Evolutionary conservation across 2,329 filamentous ascomycete genomes (phyloP), one percentile per base, ranked within the genome.

Genomic region (Paracamarosporium sp.): DNA sequence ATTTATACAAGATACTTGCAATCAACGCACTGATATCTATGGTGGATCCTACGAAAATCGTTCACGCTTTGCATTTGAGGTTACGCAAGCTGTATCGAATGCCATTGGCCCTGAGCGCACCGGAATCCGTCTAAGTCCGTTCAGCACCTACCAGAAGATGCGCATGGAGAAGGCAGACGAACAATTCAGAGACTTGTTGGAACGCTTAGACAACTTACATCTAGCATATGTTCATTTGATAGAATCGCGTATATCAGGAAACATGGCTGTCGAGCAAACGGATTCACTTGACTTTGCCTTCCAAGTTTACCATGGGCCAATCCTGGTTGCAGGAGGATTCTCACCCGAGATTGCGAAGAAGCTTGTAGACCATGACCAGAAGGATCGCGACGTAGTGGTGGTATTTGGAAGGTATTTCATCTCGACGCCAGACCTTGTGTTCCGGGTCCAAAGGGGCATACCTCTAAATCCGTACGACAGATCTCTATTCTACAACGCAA

Each of bases 111-210:
- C 81, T 0, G 81, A 87, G 1, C 82, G 2, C 85, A 80, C 60
- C 0, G 87, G 80, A 0, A 81, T 89, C 25, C 82, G 88, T 1
- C 72, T 91, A 2, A 85, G 80, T 5, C 88, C 88, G 0, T 90
- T 82, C 76, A 83, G 81, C 50, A 76, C 76, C 0, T 90, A 86
- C 75, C 85, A 90, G 57, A 82, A 81, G 28, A 88, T 90, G 87
- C 73, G 78, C 33, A 89, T 89, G 85, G 64, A 73, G 0, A 46
- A 45, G 9, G 86, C 87, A 0, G 67, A 85, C 12, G 83, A 86
- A 0, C 86, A 90, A 59, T 90, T 90, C 67, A 77, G 76, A 0
- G 78, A 89, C 65, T 67, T 89, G 2, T 72, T 86, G 11, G 82
- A 79, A 54, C 71, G 78, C 38, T 69, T 86, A 0, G 78, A 81